A percentile compares a stretch with the other conserved stretches of the same genome.
Conservation (phyloP, 169 alveolate genomes). For the Toxoplasma gondii region DNA sequence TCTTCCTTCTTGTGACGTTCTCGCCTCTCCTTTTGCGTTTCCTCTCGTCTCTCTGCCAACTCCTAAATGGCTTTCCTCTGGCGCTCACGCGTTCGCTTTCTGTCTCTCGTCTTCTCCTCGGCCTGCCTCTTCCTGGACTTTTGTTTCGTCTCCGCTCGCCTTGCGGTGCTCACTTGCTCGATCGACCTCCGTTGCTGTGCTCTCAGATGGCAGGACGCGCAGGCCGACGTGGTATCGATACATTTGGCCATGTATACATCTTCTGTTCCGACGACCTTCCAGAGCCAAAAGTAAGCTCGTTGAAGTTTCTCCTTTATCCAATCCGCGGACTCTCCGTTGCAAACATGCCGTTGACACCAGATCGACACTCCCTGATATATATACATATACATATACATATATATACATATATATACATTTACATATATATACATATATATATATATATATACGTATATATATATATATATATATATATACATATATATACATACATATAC, state of each 20-base stretch:
- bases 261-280: constrained; percentile 90
- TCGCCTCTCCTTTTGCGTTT: not conserved
- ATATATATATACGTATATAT: not conserved
- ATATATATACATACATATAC: not conserved
- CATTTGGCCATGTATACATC: constrained; percentile 94
- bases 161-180: not conserved
- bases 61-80: too few species aligned
- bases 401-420: too few species aligned
- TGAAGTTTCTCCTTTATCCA: too few species aligned
- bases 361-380: constrained; percentile 79
- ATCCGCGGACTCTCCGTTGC: constrained; percentile 42
- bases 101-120: not conserved
- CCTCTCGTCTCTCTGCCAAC: not conserved
- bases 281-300: constrained; percentile 81
- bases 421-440: not conserved
- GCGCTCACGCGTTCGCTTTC: not conserved
- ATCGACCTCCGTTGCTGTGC: too few species aligned
- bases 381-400: constrained; percentile 49
- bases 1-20: too few species aligned
- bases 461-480: too few species aligned
- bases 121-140: too few species aligned
- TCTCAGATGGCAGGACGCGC: constrained; percentile 98
- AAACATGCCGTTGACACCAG: constrained; percentile 88
- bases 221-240: constrained; percentile 98
- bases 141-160: not conserved